Conservation (phyloP, 2,329 filamentous ascomycete genomes). For the Colletotrichum tanaceti region DNA sequence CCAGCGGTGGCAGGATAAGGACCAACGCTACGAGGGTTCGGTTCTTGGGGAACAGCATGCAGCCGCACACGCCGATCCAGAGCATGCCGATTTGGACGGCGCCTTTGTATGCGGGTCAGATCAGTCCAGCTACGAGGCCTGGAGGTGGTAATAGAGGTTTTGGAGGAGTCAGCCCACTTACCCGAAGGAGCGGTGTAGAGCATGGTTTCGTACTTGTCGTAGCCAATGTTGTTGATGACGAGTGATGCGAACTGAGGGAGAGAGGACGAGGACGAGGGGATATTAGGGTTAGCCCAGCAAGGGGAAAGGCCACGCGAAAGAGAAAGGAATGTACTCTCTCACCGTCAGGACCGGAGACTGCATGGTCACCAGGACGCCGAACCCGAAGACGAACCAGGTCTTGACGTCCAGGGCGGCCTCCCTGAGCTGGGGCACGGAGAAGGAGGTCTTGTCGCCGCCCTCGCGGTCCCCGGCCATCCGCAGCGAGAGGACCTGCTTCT, state of each 20-base stretch:
- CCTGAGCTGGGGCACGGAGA: constrained; percentile 56
- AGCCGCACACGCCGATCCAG: constrained; percentile 58
- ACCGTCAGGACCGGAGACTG: constrained; percentile 58
- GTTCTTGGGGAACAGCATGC: constrained; percentile 52
- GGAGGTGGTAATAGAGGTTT: not conserved
- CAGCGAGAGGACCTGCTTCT: constrained; percentile 55
- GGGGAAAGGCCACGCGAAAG: fast-evolving
- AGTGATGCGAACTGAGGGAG: constrained; percentile 57
- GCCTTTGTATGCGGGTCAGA: constrained; percentile 44
- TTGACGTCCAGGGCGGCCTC: constrained; percentile 58
- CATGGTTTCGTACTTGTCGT: constrained; percentile 57
- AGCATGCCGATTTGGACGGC: constrained; percentile 59
- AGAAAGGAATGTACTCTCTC: too few species aligned
- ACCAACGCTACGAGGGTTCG: constrained; percentile 54
- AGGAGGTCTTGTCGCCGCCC: constrained; percentile 53
- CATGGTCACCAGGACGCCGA: constrained; percentile 60
- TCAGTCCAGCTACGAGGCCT: not conserved
- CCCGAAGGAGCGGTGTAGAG: constrained; percentile 58
- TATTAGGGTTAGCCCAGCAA: not conserved
- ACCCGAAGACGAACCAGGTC: constrained; percentile 58
- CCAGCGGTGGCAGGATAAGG: constrained; percentile 55
- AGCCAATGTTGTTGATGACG: constrained; percentile 60
- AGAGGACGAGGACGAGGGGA: too few species aligned
- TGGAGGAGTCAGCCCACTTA: fast-evolving
- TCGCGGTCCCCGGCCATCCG: constrained; percentile 50